Percentiles rank a stretch among this genome's conserved stretches.
Evolutionary conservation across 106 monocot genomes (phyloP).

Genomic region (Allium cepa): DNA sequence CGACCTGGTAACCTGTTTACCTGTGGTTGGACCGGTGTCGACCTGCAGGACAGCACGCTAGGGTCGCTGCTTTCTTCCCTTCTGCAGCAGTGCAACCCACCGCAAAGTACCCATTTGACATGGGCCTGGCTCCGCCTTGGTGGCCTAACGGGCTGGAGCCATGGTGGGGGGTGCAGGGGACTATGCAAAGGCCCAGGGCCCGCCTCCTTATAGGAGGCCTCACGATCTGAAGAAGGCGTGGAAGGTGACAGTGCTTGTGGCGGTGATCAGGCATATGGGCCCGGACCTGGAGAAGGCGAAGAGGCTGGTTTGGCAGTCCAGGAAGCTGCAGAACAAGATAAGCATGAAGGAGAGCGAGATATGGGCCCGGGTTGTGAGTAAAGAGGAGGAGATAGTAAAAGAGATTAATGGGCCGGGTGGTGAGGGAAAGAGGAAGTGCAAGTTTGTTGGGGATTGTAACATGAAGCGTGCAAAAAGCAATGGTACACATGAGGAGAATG

Average conservation of each 20-base stretch:
- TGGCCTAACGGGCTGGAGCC: constrained; percentile 33
- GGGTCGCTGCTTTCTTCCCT: constrained; percentile 31
- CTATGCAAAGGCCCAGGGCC: constrained; percentile 10
- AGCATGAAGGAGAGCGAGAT: constrained; percentile 21
- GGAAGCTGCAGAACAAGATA: constrained; percentile 34
- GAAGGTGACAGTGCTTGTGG: constrained; percentile 21
- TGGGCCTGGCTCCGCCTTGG: constrained; percentile 23
- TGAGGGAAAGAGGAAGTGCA: not conserved
- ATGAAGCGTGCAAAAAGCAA: not conserved
- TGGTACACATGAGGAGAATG: not conserved
- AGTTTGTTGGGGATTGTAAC: not conserved
- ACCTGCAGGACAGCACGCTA: constrained; percentile 24
- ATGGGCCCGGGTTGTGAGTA: constrained; percentile 21
- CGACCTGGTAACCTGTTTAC: not conserved
- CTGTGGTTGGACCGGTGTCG: not conserved
- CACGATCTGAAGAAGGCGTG: constrained; percentile 35
- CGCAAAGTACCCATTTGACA: constrained; percentile 27
- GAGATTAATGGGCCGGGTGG: too few species aligned
- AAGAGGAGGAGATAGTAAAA: constrained; percentile 13
- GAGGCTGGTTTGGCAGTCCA: constrained; percentile 26
- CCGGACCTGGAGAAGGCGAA: constrained; percentile 16
- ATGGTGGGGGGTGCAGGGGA: constrained; percentile 33
- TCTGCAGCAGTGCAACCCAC: constrained; percentile 28
- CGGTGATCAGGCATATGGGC: constrained; percentile 35
- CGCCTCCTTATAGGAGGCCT: constrained; percentile 34